Conservation (phyloP, 352 stramenopile species). For the Globisporangium alternatum region DNA sequence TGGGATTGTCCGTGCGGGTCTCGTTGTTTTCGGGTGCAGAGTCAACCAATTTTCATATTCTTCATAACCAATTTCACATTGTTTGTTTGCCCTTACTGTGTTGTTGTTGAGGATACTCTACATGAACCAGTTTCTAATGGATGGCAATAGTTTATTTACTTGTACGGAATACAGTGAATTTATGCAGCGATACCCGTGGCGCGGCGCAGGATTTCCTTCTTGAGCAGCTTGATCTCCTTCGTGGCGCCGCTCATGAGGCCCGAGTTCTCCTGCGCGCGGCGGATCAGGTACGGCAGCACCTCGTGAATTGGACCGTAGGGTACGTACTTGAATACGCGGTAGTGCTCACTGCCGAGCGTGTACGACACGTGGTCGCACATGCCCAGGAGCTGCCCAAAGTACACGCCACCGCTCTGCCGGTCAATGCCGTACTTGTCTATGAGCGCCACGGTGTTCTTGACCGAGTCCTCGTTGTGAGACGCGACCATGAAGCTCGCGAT, state of each 20-base stretch:
- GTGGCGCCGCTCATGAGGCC: constrained; percentile 83
- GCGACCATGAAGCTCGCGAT: constrained; percentile 96
- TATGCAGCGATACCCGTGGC: constrained; percentile 6
- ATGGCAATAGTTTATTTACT: constrained; percentile 9
- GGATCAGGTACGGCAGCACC: constrained; percentile 97
- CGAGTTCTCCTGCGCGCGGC: constrained; percentile 96
- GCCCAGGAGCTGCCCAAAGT: constrained; percentile 97
- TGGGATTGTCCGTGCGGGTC: not conserved
- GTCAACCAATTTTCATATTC: no score
- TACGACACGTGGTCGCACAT: constrained; percentile 98
- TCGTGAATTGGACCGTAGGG: constrained; percentile 96
- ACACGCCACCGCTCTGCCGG: constrained; percentile 67
- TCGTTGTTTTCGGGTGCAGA: not conserved
- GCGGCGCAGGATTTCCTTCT: constrained; percentile 67
- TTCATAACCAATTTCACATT: not conserved
- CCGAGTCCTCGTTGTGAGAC: constrained; percentile 96
- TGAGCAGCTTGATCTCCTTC: constrained; percentile 72
- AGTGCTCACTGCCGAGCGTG: constrained; percentile 90
- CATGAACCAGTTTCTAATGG: not conserved
- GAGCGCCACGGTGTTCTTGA: constrained; percentile 89
- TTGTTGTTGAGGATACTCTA: no score
- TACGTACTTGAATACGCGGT: constrained; percentile 97
- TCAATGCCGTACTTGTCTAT: constrained; percentile 91
- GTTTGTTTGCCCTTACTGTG: not conserved
- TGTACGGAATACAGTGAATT: not conserved